Percentiles rank a stretch among this genome's conserved stretches.
phyloP scores from a whole-genome alignment of 2,329 filamentous ascomycete species.

The Aureobasidium sp. region DNA sequence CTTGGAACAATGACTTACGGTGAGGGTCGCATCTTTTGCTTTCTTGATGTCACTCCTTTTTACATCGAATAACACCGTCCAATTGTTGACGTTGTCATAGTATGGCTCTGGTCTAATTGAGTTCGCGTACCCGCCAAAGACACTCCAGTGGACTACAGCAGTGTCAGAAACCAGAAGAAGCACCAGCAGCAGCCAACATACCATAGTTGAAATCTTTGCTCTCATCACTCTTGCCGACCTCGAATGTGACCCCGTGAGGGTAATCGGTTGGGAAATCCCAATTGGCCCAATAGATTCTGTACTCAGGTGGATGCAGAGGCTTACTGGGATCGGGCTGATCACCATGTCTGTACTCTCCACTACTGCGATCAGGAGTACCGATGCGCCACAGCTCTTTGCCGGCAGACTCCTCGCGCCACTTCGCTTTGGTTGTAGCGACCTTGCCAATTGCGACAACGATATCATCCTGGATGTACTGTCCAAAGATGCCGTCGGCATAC shows the following conservation, averaged over 20 bases:
- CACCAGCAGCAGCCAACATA: not conserved
- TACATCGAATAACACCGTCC: conserved; percentile 49
- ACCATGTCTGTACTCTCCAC: conserved; percentile 54
- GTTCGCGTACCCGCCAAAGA: conserved; percentile 50
- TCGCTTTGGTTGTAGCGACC: conserved; percentile 30
- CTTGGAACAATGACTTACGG: conserved; percentile 18
- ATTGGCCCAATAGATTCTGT: conserved; percentile 52
- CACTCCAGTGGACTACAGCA: conserved; percentile 49
- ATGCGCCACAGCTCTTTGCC: conserved; percentile 55
- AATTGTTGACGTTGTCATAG: conserved; percentile 47
- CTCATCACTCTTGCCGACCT: conserved; percentile 45
- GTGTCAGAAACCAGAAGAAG: not conserved
- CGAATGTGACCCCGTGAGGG: conserved; percentile 49
- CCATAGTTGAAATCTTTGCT: conserved; percentile 50
- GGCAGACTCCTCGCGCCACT: conserved; percentile 47
- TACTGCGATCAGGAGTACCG: conserved; percentile 53
- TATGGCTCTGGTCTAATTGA: conserved; percentile 36
- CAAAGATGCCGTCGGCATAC: conserved; percentile 55
- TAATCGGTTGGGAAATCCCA: conserved; percentile 55
- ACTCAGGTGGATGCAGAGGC: conserved; percentile 46
- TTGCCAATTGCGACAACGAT: conserved; percentile 36
- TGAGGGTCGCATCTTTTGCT: conserved; percentile 47
- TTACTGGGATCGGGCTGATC: conserved; percentile 40
- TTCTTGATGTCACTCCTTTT: conserved; percentile 30
- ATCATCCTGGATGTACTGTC: conserved; percentile 48